Conservation (phyloP, 2,329 filamentous ascomycete species). For the Botrytis aclada region DNA sequence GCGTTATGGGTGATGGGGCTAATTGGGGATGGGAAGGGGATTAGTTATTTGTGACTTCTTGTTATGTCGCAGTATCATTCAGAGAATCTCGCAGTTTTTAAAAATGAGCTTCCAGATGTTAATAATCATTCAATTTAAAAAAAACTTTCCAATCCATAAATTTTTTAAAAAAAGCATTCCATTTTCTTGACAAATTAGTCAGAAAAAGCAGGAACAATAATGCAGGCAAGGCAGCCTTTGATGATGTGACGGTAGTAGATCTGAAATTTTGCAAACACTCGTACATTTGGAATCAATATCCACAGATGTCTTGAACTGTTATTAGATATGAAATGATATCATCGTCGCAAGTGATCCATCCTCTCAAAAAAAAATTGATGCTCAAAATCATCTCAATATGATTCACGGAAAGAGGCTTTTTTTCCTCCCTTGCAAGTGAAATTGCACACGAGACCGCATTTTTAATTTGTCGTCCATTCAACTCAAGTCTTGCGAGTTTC, state of each 20-base stretch:
- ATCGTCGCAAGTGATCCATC: not conserved
- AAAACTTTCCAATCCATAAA: too few relatives aligned
- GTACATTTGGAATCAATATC: not conserved
- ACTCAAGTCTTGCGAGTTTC: constrained; percentile 3
- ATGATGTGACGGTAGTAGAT: too few relatives aligned
- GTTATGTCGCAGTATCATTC: not conserved
- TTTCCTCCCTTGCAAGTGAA: constrained; percentile 9
- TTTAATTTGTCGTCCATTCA: constrained; percentile 18
- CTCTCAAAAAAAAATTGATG: not conserved
- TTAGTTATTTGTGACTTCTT: too few relatives aligned
- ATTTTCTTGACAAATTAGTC: too few relatives aligned
- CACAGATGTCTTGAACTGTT: not conserved
- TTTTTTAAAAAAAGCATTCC: too few relatives aligned
- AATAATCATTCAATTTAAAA: not conserved
- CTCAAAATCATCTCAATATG: constrained; percentile 15
- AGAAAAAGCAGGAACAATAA: too few relatives aligned
- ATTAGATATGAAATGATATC: too few relatives aligned
- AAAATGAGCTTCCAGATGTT: not conserved
- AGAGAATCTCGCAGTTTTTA: not conserved
- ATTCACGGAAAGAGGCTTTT: not conserved
- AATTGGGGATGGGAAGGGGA: not conserved
- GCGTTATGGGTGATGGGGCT: too few relatives aligned
- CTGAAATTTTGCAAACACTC: not conserved
- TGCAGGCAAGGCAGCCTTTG: too few relatives aligned
- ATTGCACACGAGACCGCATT: constrained; percentile 9